These are phyloP conservation scores for Cyclotella distinguenda DNA, from an alignment of 108 stramenopile species.

Conservation along the genomic window DNA sequence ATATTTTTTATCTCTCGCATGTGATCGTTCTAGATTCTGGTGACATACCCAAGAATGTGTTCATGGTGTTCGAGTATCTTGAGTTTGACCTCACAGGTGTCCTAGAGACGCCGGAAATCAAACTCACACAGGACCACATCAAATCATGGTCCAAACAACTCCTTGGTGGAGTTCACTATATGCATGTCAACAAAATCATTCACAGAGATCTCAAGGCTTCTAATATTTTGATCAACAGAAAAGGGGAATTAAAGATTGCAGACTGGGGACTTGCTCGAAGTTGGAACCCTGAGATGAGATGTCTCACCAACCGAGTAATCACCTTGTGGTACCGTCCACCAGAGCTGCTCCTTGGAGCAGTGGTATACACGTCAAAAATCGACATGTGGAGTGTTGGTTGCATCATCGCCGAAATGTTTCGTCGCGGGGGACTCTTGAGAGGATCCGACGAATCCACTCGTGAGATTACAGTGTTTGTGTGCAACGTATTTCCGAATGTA, in stretches of 20 bases:
- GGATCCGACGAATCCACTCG: slow-evolving; percentile 63
- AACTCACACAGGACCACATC: slow-evolving; percentile 79
- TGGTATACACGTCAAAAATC: slow-evolving; percentile 84
- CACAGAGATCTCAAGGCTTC: slow-evolving; percentile 95
- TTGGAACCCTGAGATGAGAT: slow-evolving; percentile 86
- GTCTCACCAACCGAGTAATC: slow-evolving; percentile 92
- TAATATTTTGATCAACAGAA: slow-evolving; percentile 87
- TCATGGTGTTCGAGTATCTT: slow-evolving; percentile 95
- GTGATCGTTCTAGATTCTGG: slow-evolving; percentile 53
- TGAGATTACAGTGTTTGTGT: neutral
- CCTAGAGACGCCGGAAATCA: slow-evolving; percentile 82
- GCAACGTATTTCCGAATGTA: neutral
- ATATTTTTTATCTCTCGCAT: neutral
- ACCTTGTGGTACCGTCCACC: slow-evolving; percentile 98
- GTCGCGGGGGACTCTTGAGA: slow-evolving; percentile 76
- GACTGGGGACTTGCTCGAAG: slow-evolving; percentile 95
- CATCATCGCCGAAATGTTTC: slow-evolving; percentile 95
- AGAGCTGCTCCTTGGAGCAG: slow-evolving; percentile 88
- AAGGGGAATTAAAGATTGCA: slow-evolving; percentile 93
- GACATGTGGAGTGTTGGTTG: slow-evolving; percentile 99
- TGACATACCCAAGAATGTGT: slow-evolving; percentile 86
- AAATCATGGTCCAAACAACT: slow-evolving; percentile 93
- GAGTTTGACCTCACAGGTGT: slow-evolving; percentile 89
- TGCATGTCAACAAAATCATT: slow-evolving; percentile 93
- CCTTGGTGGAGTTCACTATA: slow-evolving; percentile 86